A percentile compares a stretch with the other conserved stretches of the same genome.
phyloP scores from a whole-genome alignment of 164 flowering plant species.

The Magnolia changhungtana region DNA sequence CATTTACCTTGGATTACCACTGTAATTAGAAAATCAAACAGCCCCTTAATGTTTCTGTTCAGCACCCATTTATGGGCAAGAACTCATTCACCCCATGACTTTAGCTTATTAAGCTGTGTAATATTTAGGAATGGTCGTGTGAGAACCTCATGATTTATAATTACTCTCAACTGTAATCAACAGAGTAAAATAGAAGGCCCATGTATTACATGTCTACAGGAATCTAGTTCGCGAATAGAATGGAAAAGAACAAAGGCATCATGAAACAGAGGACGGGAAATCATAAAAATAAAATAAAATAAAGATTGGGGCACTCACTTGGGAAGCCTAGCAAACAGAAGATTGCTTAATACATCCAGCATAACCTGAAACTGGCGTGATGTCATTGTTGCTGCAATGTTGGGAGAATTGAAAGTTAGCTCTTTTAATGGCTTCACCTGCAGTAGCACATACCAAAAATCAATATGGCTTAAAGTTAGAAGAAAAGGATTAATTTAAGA shows the following conservation, averaged over 20 bases:
- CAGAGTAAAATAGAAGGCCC: no score
- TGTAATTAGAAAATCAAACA: no score
- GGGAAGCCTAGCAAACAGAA: slow-evolving; percentile 82
- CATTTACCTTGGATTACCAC: no score
- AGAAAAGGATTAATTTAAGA: neutral
- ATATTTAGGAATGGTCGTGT: no score
- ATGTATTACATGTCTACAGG: no score
- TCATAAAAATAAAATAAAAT: slow-evolving; percentile 6
- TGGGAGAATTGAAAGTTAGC: slow-evolving; percentile 70
- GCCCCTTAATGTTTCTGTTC: no score
- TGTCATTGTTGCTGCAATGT: slow-evolving; percentile 83
- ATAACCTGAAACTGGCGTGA: slow-evolving; percentile 93
- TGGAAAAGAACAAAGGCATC: neutral
- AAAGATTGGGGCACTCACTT: slow-evolving; percentile 47
- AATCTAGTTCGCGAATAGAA: neutral
- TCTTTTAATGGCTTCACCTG: slow-evolving; percentile 92
- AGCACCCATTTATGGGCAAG: no score
- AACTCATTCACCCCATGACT: no score
- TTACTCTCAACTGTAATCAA: no score
- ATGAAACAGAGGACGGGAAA: neutral
- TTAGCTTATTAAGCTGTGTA: no score
- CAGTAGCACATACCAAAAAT: slow-evolving; percentile 17
- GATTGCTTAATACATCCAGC: slow-evolving; percentile 82
- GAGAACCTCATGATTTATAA: no score
- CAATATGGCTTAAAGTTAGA: neutral